Percentiles rank a stretch among this genome's conserved stretches.
Conservation (phyloP, 768 basidiomycete genomes). For the Cubamyces lactineus region DNA sequence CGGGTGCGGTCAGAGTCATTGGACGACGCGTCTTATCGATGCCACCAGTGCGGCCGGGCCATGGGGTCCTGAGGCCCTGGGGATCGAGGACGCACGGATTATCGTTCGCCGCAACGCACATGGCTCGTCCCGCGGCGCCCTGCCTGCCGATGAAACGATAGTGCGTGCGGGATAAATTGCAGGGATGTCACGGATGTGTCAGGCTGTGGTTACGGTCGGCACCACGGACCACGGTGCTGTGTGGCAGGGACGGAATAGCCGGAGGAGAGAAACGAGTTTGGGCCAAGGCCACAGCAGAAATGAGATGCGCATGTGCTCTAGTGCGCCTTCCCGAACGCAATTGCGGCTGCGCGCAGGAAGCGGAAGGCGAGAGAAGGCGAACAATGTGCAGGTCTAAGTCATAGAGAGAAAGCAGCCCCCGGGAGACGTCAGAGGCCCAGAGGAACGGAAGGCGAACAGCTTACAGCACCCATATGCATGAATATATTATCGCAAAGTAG, state of each 20-base stretch:
- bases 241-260: neutral
- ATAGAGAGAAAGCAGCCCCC: conserved; percentile 16
- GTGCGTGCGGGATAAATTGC: neutral
- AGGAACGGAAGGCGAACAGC: too few relatives aligned
- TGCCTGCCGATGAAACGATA: conserved; percentile 12
- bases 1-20: neutral
- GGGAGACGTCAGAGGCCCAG: neutral
- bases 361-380: neutral
- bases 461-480: too few relatives aligned
- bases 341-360: neutral
- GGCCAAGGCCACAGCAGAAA: conserved; percentile 5
- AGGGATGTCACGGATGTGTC: neutral
- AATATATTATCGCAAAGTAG: neutral
- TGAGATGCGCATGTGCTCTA: conserved; percentile 5
- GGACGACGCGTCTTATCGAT: conserved; percentile 23
- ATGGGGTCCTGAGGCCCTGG: neutral
- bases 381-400: conserved; percentile 17
- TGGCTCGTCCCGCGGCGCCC: neutral
- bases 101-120: neutral
- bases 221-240: neutral
- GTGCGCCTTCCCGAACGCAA: neutral
- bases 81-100: neutral
- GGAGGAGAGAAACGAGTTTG: neutral
- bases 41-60: conserved; percentile 1
- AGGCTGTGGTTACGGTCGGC: conserved; percentile 8